A percentile compares a stretch with the other conserved stretches of the same genome.
Evolutionary conservation across 257 asterid genomes (phyloP).

Genomic region (Dorcoceras hygrometricum): DNA sequence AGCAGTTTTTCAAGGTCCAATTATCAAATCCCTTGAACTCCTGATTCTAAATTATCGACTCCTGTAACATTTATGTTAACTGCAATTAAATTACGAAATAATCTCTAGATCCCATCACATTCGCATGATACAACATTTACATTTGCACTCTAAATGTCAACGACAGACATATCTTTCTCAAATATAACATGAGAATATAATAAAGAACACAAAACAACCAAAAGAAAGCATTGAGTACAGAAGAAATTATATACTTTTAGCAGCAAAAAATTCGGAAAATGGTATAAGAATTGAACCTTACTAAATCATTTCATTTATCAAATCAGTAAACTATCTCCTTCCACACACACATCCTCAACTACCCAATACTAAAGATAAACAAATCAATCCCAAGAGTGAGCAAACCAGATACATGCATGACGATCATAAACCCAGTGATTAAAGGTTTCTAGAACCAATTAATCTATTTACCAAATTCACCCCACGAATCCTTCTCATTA

Average conservation of each 20-base stretch:
- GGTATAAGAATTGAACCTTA: not conserved
- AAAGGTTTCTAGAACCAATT: not conserved
- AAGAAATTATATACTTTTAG: no score
- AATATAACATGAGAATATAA: not conserved
- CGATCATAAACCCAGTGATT: not conserved
- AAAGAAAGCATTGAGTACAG: not conserved
- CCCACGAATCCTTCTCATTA: conserved; percentile 8
- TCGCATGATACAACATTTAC: conserved; percentile 3
- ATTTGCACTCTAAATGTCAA: not conserved
- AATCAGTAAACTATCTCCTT: not conserved
- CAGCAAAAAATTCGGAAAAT: no score
- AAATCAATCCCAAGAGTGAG: not conserved
- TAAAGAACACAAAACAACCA: not conserved
- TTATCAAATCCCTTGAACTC: conserved; percentile 18
- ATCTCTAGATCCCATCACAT: conserved; percentile 3
- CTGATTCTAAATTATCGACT: conserved; percentile 12
- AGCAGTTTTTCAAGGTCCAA: conserved; percentile 1
- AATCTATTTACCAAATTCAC: not conserved
- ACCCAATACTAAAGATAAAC: not conserved
- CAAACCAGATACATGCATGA: not conserved
- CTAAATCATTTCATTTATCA: not conserved
- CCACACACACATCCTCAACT: not conserved
- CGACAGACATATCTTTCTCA: not conserved
- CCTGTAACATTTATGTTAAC: conserved; percentile 26
- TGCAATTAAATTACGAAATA: conserved; percentile 8